phyloP scores from a whole-genome alignment of 495 filamentous ascomycete genomes.

The Pseudoneurospora amorphoporcata region DNA sequence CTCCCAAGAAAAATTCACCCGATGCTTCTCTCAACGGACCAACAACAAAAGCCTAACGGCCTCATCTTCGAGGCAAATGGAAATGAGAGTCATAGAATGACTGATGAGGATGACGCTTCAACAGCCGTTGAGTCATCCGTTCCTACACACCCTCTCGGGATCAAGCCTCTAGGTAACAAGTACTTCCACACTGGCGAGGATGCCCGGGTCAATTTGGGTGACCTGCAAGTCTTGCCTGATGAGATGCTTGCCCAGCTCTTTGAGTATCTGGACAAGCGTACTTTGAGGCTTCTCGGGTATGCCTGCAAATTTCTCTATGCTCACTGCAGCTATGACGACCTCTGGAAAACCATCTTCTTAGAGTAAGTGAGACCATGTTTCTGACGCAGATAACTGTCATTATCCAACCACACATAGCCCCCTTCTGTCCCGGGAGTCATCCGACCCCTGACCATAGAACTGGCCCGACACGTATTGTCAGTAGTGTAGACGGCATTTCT shows the following conservation, averaged over 20 bases:
- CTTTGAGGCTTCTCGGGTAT: constrained; percentile 57
- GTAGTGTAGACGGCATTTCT: neutral
- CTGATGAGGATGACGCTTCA: constrained; percentile 4
- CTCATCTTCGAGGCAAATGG: constrained; percentile 5
- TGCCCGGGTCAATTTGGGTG: constrained; percentile 54
- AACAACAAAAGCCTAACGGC: constrained; percentile 2
- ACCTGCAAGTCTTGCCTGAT: constrained; percentile 60
- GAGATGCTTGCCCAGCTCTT: constrained; percentile 69
- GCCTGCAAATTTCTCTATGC: constrained; percentile 88
- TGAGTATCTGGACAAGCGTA: constrained; percentile 57
- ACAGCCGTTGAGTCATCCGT: constrained; percentile 32
- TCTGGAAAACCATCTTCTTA: constrained; percentile 83
- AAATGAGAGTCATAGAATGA: constrained; percentile 9
- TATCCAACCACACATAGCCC: neutral
- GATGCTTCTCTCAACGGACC: constrained; percentile 17
- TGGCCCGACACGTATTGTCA: neutral
- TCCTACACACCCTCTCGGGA: constrained; percentile 69
- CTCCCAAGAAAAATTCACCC: neutral
- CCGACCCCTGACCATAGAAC: neutral
- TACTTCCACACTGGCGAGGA: constrained; percentile 52
- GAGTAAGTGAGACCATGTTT: constrained; percentile 51
- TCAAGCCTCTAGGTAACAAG: constrained; percentile 85
- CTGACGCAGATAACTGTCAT: neutral
- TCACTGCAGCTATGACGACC: constrained; percentile 71
- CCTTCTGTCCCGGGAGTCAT: neutral